Evolutionary conservation across 2,329 filamentous ascomycete genomes (phyloP).

Genomic region (Colletotrichum chlorophyti): DNA sequence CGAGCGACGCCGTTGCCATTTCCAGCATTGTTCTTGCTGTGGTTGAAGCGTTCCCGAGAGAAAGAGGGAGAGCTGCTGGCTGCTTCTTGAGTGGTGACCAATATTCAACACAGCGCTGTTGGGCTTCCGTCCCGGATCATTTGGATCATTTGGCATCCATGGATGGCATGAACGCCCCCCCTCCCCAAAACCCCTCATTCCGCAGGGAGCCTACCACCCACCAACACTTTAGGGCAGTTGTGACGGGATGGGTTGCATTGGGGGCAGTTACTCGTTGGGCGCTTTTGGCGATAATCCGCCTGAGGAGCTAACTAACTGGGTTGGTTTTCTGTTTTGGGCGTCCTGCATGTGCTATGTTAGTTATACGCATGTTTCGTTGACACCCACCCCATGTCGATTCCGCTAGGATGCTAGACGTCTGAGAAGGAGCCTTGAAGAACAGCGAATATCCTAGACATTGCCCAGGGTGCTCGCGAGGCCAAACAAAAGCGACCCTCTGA

Average conservation of each 20-base stretch:
- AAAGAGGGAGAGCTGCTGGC: neutral
- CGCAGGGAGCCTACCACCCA: neutral
- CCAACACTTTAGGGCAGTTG: too few relatives aligned
- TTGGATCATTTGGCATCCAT: conserved; percentile 2
- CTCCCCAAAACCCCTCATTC: neutral
- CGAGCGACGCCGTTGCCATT: too few relatives aligned
- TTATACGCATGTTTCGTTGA: conserved; percentile 7
- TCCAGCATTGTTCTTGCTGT: too few relatives aligned
- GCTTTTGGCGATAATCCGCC: conserved; percentile 11
- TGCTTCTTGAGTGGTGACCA: conserved; percentile 1
- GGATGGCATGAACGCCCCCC: neutral
- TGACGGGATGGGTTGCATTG: too few relatives aligned
- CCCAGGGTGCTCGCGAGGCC: neutral
- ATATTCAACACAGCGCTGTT: neutral
- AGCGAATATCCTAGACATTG: neutral
- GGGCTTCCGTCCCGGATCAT: neutral
- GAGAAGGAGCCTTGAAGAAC: neutral
- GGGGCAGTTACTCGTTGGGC: neutral
- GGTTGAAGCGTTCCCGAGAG: too few relatives aligned
- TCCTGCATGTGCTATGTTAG: conserved; percentile 19
- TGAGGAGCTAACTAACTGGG: neutral
- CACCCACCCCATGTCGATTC: conserved; percentile 4
- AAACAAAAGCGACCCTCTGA: conserved; percentile 1
- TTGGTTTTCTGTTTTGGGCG: conserved; percentile 17
- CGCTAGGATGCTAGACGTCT: neutral